phyloP scores from a whole-genome alignment of 2,329 filamentous ascomycete genomes.

The Cladosporium austrohemisphaericum region DNA sequence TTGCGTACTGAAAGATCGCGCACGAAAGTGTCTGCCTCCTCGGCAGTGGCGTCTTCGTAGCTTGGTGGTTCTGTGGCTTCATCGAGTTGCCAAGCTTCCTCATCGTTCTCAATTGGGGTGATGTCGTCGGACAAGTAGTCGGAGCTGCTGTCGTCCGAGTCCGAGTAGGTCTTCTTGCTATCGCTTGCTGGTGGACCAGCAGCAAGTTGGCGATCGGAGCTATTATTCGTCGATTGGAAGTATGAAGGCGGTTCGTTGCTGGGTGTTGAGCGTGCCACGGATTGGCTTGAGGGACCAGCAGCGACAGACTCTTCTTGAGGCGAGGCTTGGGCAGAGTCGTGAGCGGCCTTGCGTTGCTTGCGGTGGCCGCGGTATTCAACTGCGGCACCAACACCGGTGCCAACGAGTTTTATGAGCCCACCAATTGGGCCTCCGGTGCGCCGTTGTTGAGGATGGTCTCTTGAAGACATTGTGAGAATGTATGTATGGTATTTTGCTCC shows the following conservation, averaged over 20 bases:
- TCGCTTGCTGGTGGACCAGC: slow-evolving; percentile 14
- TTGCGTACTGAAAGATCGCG: too few species aligned
- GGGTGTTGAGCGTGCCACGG: background rate
- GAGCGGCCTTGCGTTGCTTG: slow-evolving; percentile 22
- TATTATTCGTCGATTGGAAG: slow-evolving; percentile 10
- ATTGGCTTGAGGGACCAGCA: slow-evolving; percentile 6
- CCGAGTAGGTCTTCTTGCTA: slow-evolving; percentile 9
- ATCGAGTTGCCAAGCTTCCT: slow-evolving; percentile 31
- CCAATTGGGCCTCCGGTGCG: slow-evolving; percentile 7
- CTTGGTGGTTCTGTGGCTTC: slow-evolving; percentile 28
- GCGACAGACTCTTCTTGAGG: background rate
- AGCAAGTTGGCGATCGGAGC: slow-evolving; percentile 14
- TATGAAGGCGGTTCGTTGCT: slow-evolving; percentile 16
- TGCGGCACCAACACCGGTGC: slow-evolving; percentile 27
- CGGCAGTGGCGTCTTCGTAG: slow-evolving; percentile 27
- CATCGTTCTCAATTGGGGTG: slow-evolving; percentile 26
- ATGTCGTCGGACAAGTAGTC: slow-evolving; percentile 15
- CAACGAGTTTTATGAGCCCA: slow-evolving; percentile 19
- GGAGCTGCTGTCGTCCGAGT: slow-evolving; percentile 12
- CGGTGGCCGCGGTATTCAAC: slow-evolving; percentile 29
- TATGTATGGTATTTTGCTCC: too few species aligned
- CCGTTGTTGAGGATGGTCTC: background rate
- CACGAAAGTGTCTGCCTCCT: slow-evolving; percentile 22
- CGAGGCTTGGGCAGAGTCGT: slow-evolving; percentile 12
- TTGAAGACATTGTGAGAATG: background rate